Conservation (phyloP, 208 protist species). For the Wallacemonas rigidus region DNA sequence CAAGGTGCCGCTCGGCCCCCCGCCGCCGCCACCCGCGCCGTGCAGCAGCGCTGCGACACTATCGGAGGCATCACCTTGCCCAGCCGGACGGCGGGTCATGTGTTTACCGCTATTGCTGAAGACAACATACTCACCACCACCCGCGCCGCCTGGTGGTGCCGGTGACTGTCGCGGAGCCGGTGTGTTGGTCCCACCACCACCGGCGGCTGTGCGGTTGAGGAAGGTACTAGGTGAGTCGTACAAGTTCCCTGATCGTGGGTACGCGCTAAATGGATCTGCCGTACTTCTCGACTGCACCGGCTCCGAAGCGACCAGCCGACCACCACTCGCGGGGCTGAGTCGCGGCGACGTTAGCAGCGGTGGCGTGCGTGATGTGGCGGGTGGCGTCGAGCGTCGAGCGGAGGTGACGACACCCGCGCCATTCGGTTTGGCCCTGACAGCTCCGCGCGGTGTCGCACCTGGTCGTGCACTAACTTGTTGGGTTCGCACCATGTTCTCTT, state of each 20-base stretch:
- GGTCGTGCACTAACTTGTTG: not conserved
- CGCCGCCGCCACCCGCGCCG: not conserved
- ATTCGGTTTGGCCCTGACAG: slow-evolving; percentile 1
- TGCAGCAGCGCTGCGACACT: slow-evolving; percentile 9
- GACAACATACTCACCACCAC: slow-evolving; percentile 12
- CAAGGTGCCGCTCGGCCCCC: not conserved
- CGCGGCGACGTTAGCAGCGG: slow-evolving; percentile 4
- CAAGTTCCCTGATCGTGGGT: slow-evolving; percentile 12
- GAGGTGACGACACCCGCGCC: not conserved
- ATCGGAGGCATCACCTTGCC: slow-evolving; percentile 6
- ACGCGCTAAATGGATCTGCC: slow-evolving; percentile 1
- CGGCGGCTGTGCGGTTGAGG: not conserved
- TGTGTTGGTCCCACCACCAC: no score
- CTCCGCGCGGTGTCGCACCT: not conserved
- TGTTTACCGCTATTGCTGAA: slow-evolving; percentile 15
- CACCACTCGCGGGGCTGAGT: not conserved
- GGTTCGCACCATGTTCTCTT: slow-evolving; percentile 1
- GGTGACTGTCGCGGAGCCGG: no score
- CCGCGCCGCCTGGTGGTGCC: not conserved
- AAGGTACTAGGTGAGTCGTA: slow-evolving; percentile 11
- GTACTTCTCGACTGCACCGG: slow-evolving; percentile 14
- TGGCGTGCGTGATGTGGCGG: slow-evolving; percentile 2
- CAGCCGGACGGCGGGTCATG: slow-evolving; percentile 3
- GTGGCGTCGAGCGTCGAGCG: not conserved
- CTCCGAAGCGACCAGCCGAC: slow-evolving; percentile 21